Percentiles rank a stretch among this genome's conserved stretches.
These are phyloP conservation scores for Fonsecaea monophora DNA, from an alignment of 2,329 filamentous ascomycete genomes.

Conservation along the genomic window DNA sequence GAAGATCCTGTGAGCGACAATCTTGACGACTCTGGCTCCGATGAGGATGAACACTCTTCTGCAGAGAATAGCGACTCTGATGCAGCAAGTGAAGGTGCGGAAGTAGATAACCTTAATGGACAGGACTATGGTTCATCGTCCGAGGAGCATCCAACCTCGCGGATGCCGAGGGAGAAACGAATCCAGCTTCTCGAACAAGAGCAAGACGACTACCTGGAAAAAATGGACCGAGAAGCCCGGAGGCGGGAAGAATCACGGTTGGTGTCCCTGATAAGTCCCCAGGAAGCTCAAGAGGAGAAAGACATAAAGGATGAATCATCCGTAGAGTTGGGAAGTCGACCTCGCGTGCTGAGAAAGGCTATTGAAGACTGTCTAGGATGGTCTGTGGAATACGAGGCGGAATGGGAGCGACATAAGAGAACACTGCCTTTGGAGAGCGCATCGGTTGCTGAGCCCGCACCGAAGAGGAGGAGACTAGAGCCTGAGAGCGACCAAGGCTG, in stretches of 20 bases:
- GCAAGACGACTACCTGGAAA: conserved; percentile 56
- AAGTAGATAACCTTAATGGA: not conserved
- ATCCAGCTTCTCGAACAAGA: conserved; percentile 38
- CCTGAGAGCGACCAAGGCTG: not conserved
- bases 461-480: conserved; percentile 25
- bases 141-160: conserved; percentile 25
- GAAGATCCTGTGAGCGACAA: conserved; percentile 1
- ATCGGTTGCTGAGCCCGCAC: not conserved
- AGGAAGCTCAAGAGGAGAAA: conserved; percentile 40
- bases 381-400: conserved; percentile 38
- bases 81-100: not conserved
- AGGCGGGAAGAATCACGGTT: conserved; percentile 55
- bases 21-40: not conserved
- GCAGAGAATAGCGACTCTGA: conserved; percentile 2
- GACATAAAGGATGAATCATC: conserved; percentile 37
- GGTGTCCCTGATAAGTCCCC: conserved; percentile 51
- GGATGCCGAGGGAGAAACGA: conserved; percentile 18
- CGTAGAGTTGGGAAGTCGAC: conserved; percentile 34
- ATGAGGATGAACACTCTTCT: not conserved
- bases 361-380: conserved; percentile 45
- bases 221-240: conserved; percentile 55
- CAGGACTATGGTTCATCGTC: not conserved
- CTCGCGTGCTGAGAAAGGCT: conserved; percentile 40
- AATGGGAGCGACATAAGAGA: conserved; percentile 33
- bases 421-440: conserved; percentile 4